Percentiles rank a stretch among this genome's conserved stretches.
Evolutionary conservation across 257 asterid genomes (phyloP).

Genomic region (Cynanchum wilfordii): DNA sequence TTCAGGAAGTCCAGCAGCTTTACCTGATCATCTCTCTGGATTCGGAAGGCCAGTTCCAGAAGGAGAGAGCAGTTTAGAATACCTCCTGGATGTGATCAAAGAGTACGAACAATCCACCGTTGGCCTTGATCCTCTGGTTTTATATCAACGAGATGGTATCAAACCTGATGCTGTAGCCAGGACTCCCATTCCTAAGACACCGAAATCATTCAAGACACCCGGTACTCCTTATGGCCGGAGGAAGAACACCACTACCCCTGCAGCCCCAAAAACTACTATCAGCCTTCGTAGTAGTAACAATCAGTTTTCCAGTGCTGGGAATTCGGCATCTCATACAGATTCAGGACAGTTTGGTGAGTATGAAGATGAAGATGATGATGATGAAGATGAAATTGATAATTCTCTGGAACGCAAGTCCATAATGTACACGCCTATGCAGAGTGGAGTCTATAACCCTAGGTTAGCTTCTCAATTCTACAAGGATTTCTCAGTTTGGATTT

Average conservation of each 20-base stretch:
- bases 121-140: conserved; percentile 69
- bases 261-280: conserved; percentile 51
- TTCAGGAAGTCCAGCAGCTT: conserved; percentile 55
- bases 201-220: conserved; percentile 30
- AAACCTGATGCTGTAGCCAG: conserved; percentile 51
- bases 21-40: conserved; percentile 49
- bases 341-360: conserved; percentile 28
- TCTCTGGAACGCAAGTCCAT: conserved; percentile 50
- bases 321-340: conserved; percentile 32
- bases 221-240: conserved; percentile 29
- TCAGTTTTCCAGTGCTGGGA: conserved; percentile 38
- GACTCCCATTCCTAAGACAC: conserved; percentile 52
- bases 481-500: conserved; percentile 74
- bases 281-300: conserved; percentile 49
- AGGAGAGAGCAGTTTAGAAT: conserved; percentile 67
- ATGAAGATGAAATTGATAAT: conserved; percentile 54
- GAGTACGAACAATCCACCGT: conserved; percentile 73
- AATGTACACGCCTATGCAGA: conserved; percentile 43
- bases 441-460: conserved; percentile 50
- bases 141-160: conserved; percentile 63
- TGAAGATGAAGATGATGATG: conserved; percentile 39
- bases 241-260: conserved; percentile 13
- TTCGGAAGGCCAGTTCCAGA: conserved; percentile 78
- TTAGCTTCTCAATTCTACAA: conserved; percentile 86
- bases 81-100: conserved; percentile 78